phyloP scores from a whole-genome alignment of 805 yeast genomes.

The Gaillardinia entomophila region DNA sequence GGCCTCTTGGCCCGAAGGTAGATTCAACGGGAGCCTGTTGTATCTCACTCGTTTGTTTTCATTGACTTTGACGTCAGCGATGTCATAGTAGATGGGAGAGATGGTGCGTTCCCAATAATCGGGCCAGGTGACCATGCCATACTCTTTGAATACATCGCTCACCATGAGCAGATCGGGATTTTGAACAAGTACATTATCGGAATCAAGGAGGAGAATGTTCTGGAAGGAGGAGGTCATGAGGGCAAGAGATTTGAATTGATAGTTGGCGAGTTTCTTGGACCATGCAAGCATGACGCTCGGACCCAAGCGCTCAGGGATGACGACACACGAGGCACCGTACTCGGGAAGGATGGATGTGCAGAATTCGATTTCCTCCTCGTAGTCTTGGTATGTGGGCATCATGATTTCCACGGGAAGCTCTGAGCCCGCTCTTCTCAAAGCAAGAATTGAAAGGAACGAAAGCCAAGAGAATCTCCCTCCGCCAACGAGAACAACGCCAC shows the following conservation, averaged over 20 bases:
- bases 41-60: conserved; percentile 20
- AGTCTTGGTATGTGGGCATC: conserved; percentile 34
- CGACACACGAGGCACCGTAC: conserved; percentile 62
- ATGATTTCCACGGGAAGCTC: conserved; percentile 39
- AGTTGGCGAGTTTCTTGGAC: conserved; percentile 46
- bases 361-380: conserved; percentile 28
- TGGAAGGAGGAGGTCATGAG: conserved; percentile 29
- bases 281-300: conserved; percentile 34
- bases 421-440: conserved; percentile 38
- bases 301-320: conserved; percentile 43
- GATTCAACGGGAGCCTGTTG: conserved; percentile 17
- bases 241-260: conserved; percentile 64
- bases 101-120: conserved; percentile 37
- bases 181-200: conserved; percentile 25
- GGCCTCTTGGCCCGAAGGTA: conserved; percentile 1
- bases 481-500: conserved; percentile 36
- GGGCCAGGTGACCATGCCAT: conserved; percentile 39
- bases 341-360: conserved; percentile 61
- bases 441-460: conserved; percentile 32
- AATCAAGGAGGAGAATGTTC: conserved; percentile 27
- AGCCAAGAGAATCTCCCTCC: conserved; percentile 41
- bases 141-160: conserved; percentile 19
- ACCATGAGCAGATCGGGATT: conserved; percentile 26
- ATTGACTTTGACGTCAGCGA: conserved; percentile 26
- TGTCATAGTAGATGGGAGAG: conserved; percentile 30